Base-by-base conservation (phyloP, 108 stramenopile species). In the Pseudonitzschia delicatissima region DNA sequence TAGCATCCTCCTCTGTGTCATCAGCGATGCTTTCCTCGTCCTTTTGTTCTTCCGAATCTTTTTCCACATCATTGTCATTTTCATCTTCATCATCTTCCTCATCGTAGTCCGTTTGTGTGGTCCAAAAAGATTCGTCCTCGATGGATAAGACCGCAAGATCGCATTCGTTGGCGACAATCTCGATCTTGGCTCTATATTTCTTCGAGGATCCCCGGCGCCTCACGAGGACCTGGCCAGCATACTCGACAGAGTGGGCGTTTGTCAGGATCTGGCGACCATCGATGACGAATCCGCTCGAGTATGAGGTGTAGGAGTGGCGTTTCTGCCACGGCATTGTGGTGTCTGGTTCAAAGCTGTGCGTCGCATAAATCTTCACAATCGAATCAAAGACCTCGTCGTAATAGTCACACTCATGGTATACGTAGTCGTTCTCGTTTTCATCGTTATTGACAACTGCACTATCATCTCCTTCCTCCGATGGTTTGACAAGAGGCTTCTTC, bases 61-160 rank as follows among this genome's bases (percentile, higher is more conserved):
- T 55, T 27, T 27, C n/a, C 27, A 27, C 17, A 27, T 4, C n/a
- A 6, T 27, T 33, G 13, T 72, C 48, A 27, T 13, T 6, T 31
- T 57, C 48, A 17, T 31, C 53, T n/a, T 55, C 29, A 3, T 55
- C 29, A 27, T 33, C 29, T 40, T 40, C 39, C 29, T 55, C 53
- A 32, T 55, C 53, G 33, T 55, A 31, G 15, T 55, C 28, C 8
- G 29, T 34, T 9, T 27, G 31, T 8, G 29, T 35, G n/a, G 29
- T 33, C 53, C 53, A 55, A 27, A 61, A 61, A 0, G 37, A 17
- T 15, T 62, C 42, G 13, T 32, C 72, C 32, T 40, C 80, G 12
- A 87, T 78, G 28, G 76, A 35, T 52, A 87, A 70, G 25, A 87
- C 57, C 2, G 86, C 86, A 44, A 87, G 64, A 71, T 87, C 86